Evolutionary conservation across 768 basidiomycete species (phyloP), one percentile per base, ranked within the genome.

Genomic region (Tylopilus vinaceipallidus): DNA sequence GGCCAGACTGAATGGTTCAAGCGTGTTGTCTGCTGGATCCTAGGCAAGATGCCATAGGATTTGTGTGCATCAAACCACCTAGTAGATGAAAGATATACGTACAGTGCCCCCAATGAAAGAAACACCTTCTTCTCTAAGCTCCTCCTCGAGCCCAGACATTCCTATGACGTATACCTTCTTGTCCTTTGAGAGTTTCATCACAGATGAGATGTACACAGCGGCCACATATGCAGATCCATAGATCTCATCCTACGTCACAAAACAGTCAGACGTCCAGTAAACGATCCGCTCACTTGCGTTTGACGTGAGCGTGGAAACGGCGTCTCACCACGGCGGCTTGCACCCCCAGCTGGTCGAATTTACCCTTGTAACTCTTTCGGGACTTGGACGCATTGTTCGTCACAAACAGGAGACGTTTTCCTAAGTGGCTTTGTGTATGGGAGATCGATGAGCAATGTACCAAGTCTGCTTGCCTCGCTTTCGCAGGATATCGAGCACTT

Each of bases 351-450:
- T 83, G 77, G 69, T 98, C 92, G 65, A 99, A 97, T 69, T 95
- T 95, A 38, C 71, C 72, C 75, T 91, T 94, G 80, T 95, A 95
- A 65, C 72, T 84, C 65, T 72, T 81, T 54, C 97, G 75, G 6
- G 93, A 95, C 72, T 98, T 95, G 47, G 86, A 91, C 39, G 95
- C 95, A 66, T 98, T 99, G 73, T 99, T 99, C 16, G 95, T 98
- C 43, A 97, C 94, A 63, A 98, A 98, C 10, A 98, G 71, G 27
- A 97, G 73, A 52, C 78, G 76, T 91, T 98, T 63, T 78, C 92
- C 92, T 67, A 50, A 38, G 12, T 6, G 22, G 20, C 30, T 27
- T 22, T 22, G 35, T 50, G 53, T 40, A 45, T 53, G 17, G 13
- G 47, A 38, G 14, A 45, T 39, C 26, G 20, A 11, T 45, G 42